These are phyloP conservation scores for Daldinia sp. DNA, from an alignment of 2,329 filamentous ascomycete species.

Conservation along the genomic window DNA sequence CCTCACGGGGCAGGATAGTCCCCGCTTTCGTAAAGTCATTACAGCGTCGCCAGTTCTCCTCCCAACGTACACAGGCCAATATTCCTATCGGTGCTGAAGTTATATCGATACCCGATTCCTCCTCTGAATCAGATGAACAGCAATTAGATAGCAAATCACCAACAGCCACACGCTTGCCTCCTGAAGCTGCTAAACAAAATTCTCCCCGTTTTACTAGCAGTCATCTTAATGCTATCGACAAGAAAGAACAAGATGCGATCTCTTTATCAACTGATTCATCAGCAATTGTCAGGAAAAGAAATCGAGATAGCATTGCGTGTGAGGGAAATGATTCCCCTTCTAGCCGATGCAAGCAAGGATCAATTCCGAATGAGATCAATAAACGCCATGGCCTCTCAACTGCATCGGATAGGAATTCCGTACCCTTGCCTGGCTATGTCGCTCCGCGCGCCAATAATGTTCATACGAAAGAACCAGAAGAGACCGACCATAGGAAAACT, in stretches of 20 bases:
- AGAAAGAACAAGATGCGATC: neutral
- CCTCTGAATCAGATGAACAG: constrained; percentile 14
- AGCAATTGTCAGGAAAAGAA: neutral
- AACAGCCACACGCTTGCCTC: constrained; percentile 9
- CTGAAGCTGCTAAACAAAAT: constrained; percentile 22
- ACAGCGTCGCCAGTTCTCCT: neutral
- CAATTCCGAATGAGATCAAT: neutral
- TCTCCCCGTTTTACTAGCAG: constrained; percentile 26
- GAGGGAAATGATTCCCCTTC: neutral
- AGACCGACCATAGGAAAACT: neutral
- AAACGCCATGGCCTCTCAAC: neutral
- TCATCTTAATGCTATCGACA: constrained; percentile 26
- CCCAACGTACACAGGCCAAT: neutral
- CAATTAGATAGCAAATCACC: neutral
- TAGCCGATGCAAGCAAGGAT: neutral
- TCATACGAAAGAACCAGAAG: neutral
- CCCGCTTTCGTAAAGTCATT: neutral
- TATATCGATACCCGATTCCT: constrained; percentile 11
- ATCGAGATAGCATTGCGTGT: neutral
- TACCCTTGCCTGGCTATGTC: neutral
- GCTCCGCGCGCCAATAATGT: neutral
- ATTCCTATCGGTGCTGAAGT: constrained; percentile 16
- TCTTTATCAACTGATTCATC: neutral
- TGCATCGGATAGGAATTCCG: neutral
- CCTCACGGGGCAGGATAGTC: neutral